Percentiles rank a stretch among this genome's conserved stretches.
These are phyloP conservation scores for Trypanosoma rangeli DNA, from an alignment of 208 protist species.

Conservation along the genomic window DNA sequence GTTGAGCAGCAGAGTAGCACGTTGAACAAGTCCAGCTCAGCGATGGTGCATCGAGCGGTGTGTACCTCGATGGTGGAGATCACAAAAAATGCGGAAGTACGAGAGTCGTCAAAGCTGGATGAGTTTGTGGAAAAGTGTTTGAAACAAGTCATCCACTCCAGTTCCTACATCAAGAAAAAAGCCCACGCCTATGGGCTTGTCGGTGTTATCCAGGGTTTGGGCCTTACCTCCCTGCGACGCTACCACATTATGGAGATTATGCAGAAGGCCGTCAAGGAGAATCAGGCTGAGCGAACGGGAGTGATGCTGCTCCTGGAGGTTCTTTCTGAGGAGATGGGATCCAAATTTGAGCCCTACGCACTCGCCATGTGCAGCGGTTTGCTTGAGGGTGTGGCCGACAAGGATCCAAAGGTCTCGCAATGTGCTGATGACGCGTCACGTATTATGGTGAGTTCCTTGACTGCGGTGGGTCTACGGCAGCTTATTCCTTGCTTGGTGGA, in stretches of 20 bases:
- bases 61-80: slow-evolving; percentile 89
- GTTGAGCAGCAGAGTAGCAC: slow-evolving; percentile 89
- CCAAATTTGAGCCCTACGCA: slow-evolving; percentile 86
- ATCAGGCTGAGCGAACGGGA: slow-evolving; percentile 76
- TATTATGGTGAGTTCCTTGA: slow-evolving; percentile 76
- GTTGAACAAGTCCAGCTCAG: slow-evolving; percentile 86
- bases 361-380: slow-evolving; percentile 68
- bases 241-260: slow-evolving; percentile 75
- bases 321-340: slow-evolving; percentile 72
- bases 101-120: slow-evolving; percentile 70
- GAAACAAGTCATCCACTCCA: slow-evolving; percentile 83
- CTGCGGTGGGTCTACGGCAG: slow-evolving; percentile 85
- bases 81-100: slow-evolving; percentile 68
- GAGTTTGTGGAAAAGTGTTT: slow-evolving; percentile 91
- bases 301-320: slow-evolving; percentile 89
- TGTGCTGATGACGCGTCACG: slow-evolving; percentile 88
- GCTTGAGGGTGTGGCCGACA: slow-evolving; percentile 81
- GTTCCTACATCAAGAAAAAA: slow-evolving; percentile 92
- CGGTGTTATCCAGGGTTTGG: slow-evolving; percentile 83
- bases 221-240: slow-evolving; percentile 66
- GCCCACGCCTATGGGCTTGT: slow-evolving; percentile 88
- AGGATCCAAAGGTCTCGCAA: slow-evolving; percentile 80
- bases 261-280: slow-evolving; percentile 56
- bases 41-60: slow-evolving; percentile 89
- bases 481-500: slow-evolving; percentile 81